Evolutionary conservation across 768 basidiomycete species (phyloP).

Genomic region (Boletus huronensis): DNA sequence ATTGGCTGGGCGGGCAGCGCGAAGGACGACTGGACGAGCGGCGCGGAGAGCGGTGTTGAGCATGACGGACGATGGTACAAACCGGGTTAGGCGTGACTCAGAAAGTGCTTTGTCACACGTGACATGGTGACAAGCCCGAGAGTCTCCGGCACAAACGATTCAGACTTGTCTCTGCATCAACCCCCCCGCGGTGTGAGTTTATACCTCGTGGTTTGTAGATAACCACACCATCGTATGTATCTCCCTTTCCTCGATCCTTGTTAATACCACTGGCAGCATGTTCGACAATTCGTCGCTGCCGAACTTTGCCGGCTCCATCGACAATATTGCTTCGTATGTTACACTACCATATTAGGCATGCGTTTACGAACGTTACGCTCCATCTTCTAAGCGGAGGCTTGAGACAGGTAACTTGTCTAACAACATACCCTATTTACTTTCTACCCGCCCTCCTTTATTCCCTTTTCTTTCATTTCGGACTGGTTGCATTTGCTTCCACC

Average conservation of each 20-base stretch:
- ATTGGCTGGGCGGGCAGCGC: slow-evolving; percentile 18
- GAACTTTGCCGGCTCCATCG: background rate
- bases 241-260: background rate
- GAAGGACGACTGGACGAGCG: slow-evolving; percentile 26
- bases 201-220: background rate
- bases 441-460: slow-evolving; percentile 12
- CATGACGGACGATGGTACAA: slow-evolving; percentile 28
- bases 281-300: background rate
- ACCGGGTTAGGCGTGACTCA: slow-evolving; percentile 28
- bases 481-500: background rate
- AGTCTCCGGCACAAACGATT: background rate
- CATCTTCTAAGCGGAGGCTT: slow-evolving; percentile 16
- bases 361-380: slow-evolving; percentile 31
- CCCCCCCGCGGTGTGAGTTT: background rate
- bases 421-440: slow-evolving; percentile 12
- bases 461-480: slow-evolving; percentile 5
- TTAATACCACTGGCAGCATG: too few relatives aligned
- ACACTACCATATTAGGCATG: slow-evolving; percentile 24
- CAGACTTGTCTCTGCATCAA: too few relatives aligned
- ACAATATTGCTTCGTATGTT: background rate
- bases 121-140: slow-evolving; percentile 9
- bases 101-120: slow-evolving; percentile 24
- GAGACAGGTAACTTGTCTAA: background rate
- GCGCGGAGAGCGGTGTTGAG: slow-evolving; percentile 26
- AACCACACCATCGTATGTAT: background rate